Base-by-base conservation (phyloP, 495 filamentous ascomycete genomes). In the Penicillium cinerascens region DNA sequence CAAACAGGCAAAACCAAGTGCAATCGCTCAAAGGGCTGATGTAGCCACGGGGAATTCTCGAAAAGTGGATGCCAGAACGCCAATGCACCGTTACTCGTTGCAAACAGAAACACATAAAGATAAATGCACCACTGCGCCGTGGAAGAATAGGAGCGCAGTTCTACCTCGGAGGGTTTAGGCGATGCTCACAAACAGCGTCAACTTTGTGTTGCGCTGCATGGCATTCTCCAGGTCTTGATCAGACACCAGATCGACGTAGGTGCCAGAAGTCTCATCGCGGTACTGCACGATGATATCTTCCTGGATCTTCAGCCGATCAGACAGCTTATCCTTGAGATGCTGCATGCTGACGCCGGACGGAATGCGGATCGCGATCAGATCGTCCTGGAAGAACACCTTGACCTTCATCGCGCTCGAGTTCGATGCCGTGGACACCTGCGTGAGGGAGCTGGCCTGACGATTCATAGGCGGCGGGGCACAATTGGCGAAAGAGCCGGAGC, bases 351-450 rank as follows among this genome's bases (percentile, higher is more conserved):
- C 87, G 38, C 92, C 86, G 4, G 76, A 78, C 2, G 92, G 89
- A 36, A 97, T 86, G 39, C 91, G 85, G 60, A 98, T 91, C 38
- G 92, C 87, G 58, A 96, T 91, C 52, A 91, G 78, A 56, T 97
- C 92, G 59, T 93, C 88, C 56, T 88, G 82, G 74, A 89, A 95
- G 70, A 87, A 92, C 35, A 97, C 85, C 72, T 98, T 98, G 65
- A 98, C 88, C 69, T 96, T 97, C 72, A 96, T 83, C 1, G 76
- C 75, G 51, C 74, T 64, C 40, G 67, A 70, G 51, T 71, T 69
- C 22, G 78, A 80, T 11, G 69, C 60, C 36, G 70, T 69, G 0
- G 88, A 89, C 2, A 82, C 79, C 54, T 89, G 87, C 2, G 87
- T 88, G 16, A 91, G 76, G 9, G 86, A 87, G 49, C 86, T 89